Base-by-base conservation (phyloP, 441 rosid genomes). In the Arabidopsis hybrid region DNA sequence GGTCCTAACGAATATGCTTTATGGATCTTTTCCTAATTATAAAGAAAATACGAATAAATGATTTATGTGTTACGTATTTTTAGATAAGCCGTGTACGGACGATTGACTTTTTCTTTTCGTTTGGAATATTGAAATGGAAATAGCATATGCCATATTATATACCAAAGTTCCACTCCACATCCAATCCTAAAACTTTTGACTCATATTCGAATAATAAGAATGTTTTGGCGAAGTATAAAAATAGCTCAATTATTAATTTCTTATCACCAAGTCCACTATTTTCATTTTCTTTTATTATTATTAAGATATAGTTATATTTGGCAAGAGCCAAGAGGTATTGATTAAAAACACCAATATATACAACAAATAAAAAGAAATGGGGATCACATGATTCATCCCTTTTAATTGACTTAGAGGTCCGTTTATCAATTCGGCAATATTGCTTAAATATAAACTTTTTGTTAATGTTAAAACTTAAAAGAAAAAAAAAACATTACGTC, bases 1-100 rank as follows among this genome's bases (percentile, higher is more conserved):
- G 51, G 74, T 43, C 9, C 50, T 53, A 53, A 60, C 17, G 79
- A 43, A 76, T 76, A 76, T 76, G 65, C 75, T 69, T 26, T 55
- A 12, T 53, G 74, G 70, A 62, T 75, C 69, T 9, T 35, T 60
- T 45, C 42, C 6, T 3, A 34, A 18, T 55, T 67, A 32, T 63
- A 29, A 40, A 45, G 4, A 47, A 46, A 9, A 9, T 35, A 64
- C 35, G 45, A 46, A 29, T 16, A 18, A 38, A 36, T 38, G 45
- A 16, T 63, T 14, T 14, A 31, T 49, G 53, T 59, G 67, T 60
- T 67, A n/a, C 67, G 73, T 67, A 42, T 60, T 50, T 50, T 14
- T 40, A 39, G 66, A 73, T 47, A 55, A 73, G 55, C 49, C 62
- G 18, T 67, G 68, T 60, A 74, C 46, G 72, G 39, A 67, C 53